phyloP scores from a whole-genome alignment of 2,329 filamentous ascomycete species.

The Magnaporthiopsis incrustans region DNA sequence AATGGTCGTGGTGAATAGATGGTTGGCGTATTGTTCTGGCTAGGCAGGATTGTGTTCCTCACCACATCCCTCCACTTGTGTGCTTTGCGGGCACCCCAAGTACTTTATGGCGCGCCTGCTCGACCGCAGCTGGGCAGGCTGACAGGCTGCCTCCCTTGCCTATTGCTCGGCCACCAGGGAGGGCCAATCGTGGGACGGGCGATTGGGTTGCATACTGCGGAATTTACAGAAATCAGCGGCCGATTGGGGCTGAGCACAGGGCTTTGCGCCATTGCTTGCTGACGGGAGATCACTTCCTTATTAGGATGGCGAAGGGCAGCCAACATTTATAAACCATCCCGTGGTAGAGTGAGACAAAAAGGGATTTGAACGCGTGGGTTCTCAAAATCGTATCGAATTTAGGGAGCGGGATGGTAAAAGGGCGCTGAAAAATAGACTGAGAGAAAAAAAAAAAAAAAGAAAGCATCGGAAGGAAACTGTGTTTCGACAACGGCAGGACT shows the following conservation, averaged over 20 bases:
- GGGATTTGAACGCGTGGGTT: not conserved
- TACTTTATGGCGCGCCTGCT: not conserved
- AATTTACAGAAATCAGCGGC: not conserved
- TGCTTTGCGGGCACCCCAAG: not conserved
- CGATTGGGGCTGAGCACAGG: not conserved
- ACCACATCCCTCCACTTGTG: not conserved
- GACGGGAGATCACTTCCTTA: no score
- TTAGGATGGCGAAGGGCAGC: no score
- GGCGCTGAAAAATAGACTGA: not conserved
- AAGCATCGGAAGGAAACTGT: not conserved
- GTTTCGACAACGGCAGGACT: conserved; percentile 4
- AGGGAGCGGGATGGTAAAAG: no score
- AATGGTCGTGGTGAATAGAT: not conserved
- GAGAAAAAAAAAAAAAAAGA: not conserved
- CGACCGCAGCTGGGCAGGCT: no score
- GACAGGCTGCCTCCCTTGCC: not conserved
- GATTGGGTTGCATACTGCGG: not conserved
- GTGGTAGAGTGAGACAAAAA: no score
- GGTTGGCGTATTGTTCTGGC: not conserved
- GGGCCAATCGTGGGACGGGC: not conserved
- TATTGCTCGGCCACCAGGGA: not conserved
- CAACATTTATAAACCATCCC: no score
- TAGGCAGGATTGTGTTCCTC: not conserved
- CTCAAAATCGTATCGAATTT: not conserved
- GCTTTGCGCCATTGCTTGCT: not conserved